A percentile compares a stretch with the other conserved stretches of the same genome.
Conservation (phyloP, 148 eudicot genomes). For the Rhododendron ovatum region DNA sequence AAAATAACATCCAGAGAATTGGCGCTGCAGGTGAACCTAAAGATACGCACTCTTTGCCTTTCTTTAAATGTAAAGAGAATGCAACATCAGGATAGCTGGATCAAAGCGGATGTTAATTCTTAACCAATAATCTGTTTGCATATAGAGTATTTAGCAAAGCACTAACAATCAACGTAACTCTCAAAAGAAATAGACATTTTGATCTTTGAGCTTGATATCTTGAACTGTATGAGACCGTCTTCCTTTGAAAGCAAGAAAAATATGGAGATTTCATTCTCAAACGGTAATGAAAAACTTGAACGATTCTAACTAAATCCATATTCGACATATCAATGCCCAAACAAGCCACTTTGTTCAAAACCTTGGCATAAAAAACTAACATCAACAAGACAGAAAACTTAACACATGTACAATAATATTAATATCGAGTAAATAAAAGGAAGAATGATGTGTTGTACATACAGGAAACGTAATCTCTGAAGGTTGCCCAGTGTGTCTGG, state of each 20-base stretch:
- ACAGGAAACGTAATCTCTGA: constrained; percentile 64
- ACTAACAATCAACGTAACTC: not conserved
- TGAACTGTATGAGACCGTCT: not conserved
- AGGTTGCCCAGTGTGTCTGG: constrained; percentile 73
- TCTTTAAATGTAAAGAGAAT: not conserved
- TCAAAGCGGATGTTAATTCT: not conserved
- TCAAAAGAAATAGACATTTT: not conserved
- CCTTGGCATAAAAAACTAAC: not conserved
- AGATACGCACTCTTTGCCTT: no score
- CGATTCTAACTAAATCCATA: not conserved
- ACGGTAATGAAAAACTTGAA: not conserved
- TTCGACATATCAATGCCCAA: not conserved
- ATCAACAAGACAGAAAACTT: not conserved
- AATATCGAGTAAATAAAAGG: not conserved
- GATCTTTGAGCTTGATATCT: not conserved
- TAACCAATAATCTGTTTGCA: not conserved
- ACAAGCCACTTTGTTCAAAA: not conserved
- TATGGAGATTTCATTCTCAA: not conserved
- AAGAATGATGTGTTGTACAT: constrained; percentile 27
- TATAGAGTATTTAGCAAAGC: not conserved
- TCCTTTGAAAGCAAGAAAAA: not conserved
- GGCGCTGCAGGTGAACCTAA: not conserved
- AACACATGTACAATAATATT: not conserved
- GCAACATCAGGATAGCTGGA: not conserved
- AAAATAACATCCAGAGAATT: not conserved